Evolutionary conservation across 108 stramenopile species (phyloP), one percentile per base, ranked within the genome.

Genomic region (Cylindrotheca fusiformis): DNA sequence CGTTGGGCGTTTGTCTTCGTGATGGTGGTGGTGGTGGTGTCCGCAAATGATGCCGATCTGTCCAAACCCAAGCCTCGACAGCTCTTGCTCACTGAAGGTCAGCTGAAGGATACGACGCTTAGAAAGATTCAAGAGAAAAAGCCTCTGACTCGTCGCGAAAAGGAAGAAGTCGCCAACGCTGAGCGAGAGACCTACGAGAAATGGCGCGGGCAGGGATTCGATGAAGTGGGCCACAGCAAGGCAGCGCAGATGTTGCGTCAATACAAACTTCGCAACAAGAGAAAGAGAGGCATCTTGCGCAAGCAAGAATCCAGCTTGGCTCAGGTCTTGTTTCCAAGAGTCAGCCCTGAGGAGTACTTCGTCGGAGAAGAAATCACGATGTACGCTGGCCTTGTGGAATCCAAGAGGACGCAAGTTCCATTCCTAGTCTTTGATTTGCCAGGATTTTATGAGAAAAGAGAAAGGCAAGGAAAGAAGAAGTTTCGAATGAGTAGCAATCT

Each of bases 401-500:
- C 82, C 28, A 74, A 78, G 59, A 88, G 85, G 61, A 88, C 90
- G 24, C 94, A 95, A 67, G 67, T 96, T 18, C 97, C 97, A 25
- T 95, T 81, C 67, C 83, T 90, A 48, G 96, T 87, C 61, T 97
- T 96, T 78, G 82, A 90, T 55, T 74, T 97, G 52, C 90, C 93
- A 20, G 88, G 81, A 44, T 98, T 96, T 75, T 53, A 69, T n/a
- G 24, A 46, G 14, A 54, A 60, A 10, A 30, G 23, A 21, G 64
- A 55, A 17, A 33, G 32, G 14, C 19, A 12, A 2, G 22, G 33
- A 23, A 48, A 31, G 28, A 74, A 60, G 65, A 32, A 22, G 52
- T 32, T 22, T 19, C 71, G 71, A 50, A 36, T 60, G 52, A 78
- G 87, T 6, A 84, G 78, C 51, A 91, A 87, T 69, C 52, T 91